Evolutionary conservation across 2,329 filamentous ascomycete genomes (phyloP).

Genomic region (Nigrospora osmanthi): DNA sequence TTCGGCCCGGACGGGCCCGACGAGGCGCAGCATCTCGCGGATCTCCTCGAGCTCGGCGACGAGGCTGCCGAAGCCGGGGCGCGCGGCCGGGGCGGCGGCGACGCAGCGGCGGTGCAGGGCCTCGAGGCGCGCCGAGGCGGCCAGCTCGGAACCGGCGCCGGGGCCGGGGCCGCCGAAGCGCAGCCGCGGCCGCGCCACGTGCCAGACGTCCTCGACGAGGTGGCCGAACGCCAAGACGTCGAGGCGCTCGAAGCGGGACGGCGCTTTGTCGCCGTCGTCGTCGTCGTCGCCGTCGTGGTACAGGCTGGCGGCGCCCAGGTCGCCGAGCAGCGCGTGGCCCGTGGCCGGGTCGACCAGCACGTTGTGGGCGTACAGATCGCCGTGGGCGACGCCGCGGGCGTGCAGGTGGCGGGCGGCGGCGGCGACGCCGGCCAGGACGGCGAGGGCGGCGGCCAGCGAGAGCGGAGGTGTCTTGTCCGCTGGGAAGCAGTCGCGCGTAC

Average conservation of each 20-base stretch:
- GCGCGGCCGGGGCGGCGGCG: too few species aligned
- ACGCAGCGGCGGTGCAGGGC: neutral
- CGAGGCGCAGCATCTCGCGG: too few species aligned
- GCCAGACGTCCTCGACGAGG: conserved; percentile 35
- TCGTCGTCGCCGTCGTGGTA: conserved; percentile 25
- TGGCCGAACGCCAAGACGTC: conserved; percentile 40
- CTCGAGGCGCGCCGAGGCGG: neutral
- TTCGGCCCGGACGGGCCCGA: too few species aligned
- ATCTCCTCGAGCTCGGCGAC: too few species aligned
- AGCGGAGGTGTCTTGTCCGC: conserved; percentile 20
- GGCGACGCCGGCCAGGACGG: conserved; percentile 31
- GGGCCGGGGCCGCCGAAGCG: too few species aligned
- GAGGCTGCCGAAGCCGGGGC: too few species aligned
- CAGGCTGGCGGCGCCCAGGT: conserved; percentile 39
- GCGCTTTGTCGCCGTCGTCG: conserved; percentile 1
- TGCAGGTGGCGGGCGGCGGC: conserved; percentile 35
- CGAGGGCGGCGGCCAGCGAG: conserved; percentile 19
- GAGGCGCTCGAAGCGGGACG: conserved; percentile 23
- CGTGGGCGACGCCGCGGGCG: conserved; percentile 31
- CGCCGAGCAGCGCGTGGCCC: conserved; percentile 36
- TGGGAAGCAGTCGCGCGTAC: conserved; percentile 35
- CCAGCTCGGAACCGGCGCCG: neutral
- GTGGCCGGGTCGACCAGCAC: conserved; percentile 28
- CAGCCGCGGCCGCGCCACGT: conserved; percentile 16
- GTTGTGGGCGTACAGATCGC: conserved; percentile 40